Conservation (phyloP, 2,329 filamentous ascomycete genomes). For the Periconia sp. region DNA sequence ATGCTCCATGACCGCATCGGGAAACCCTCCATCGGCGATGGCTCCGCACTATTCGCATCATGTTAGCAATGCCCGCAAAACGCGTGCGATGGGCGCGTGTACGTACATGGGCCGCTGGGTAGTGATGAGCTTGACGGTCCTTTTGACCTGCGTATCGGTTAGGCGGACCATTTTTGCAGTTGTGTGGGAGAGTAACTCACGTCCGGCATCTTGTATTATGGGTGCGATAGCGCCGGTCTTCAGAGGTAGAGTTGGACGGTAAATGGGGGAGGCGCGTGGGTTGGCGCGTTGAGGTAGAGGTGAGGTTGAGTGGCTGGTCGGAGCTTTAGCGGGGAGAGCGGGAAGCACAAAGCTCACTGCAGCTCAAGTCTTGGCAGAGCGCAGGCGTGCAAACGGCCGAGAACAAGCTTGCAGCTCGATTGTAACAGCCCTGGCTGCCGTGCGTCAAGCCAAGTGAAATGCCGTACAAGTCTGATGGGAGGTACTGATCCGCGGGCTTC, state of each 20-base stretch:
- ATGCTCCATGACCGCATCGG: constrained; percentile 94
- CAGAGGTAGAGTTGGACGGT: constrained; percentile 1
- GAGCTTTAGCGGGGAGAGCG: constrained; percentile 17
- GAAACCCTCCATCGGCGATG: constrained; percentile 82
- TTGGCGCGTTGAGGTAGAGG: constrained; percentile 14
- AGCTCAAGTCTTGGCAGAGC: constrained; percentile 11
- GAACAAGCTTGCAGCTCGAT: too few relatives aligned
- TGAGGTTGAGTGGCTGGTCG: constrained; percentile 21
- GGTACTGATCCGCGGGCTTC: too few relatives aligned
- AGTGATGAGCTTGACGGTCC: constrained; percentile 90
- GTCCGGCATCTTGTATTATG: constrained; percentile 54
- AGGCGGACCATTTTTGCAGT: not conserved
- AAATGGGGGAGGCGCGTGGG: constrained; percentile 12
- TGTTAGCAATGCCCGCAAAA: constrained; percentile 20
- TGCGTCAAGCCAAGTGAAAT: too few relatives aligned
- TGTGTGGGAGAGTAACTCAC: constrained; percentile 35
- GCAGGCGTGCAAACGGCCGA: too few relatives aligned
- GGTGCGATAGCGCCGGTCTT: constrained; percentile 3
- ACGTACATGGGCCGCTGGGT: constrained; percentile 88
- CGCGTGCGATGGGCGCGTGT: constrained; percentile 13
- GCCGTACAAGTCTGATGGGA: too few relatives aligned
- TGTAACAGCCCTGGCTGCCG: too few relatives aligned
- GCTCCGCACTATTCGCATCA: constrained; percentile 67
- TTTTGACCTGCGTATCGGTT: constrained; percentile 67
- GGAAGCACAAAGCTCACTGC: constrained; percentile 5